These are phyloP conservation scores for Letharia lupina DNA, from an alignment of 495 filamentous ascomycete genomes.

Conservation along the genomic window DNA sequence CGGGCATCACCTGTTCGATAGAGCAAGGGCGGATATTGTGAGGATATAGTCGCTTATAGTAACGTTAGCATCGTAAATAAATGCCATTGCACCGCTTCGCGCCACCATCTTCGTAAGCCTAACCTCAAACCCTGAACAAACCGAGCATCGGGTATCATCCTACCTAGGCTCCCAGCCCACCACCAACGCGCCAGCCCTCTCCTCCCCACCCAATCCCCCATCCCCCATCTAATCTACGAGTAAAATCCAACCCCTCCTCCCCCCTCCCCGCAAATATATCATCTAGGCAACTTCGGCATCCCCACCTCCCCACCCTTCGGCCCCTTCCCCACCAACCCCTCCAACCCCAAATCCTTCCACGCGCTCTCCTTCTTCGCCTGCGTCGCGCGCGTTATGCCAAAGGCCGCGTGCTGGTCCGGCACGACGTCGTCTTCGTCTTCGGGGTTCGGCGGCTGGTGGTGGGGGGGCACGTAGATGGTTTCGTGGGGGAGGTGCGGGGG, in stretches of 20 bases:
- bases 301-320: constrained; percentile 49
- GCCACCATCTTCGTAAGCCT: neutral
- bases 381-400: constrained; percentile 84
- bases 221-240: too few relatives aligned
- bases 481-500: constrained; percentile 44
- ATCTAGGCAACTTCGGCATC: neutral
- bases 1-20: constrained; percentile 67
- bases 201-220: constrained; percentile 22
- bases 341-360: constrained; percentile 81
- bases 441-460: constrained; percentile 87
- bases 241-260: constrained; percentile 15
- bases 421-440: constrained; percentile 98
- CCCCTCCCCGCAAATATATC: constrained; percentile 20
- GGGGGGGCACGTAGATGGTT: constrained; percentile 82
- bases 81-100: neutral
- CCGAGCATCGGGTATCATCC: neutral
- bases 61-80: neutral
- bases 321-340: constrained; percentile 31
- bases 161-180: neutral
- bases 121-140: neutral
- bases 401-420: constrained; percentile 93
- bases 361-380: constrained; percentile 54
- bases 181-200: constrained; percentile 5
- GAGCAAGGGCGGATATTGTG: constrained; percentile 76
- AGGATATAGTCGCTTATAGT: constrained; percentile 48